Base-by-base conservation (phyloP, 1,284 basidiomycete genomes). In the Apiotrichum sp. region DNA sequence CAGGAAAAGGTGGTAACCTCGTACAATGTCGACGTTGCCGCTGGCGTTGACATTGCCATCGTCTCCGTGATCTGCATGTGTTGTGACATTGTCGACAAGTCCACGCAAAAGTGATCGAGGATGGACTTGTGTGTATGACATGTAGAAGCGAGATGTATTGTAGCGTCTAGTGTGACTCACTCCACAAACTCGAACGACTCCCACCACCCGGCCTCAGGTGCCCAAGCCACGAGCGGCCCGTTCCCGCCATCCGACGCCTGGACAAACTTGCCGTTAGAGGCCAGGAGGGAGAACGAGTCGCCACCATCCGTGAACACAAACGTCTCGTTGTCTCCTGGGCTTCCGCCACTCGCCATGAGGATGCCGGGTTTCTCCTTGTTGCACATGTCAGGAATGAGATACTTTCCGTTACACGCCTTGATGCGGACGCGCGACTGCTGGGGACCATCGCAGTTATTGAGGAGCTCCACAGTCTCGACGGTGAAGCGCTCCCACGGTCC, bases 161-260 rank as follows among this genome's bases (percentile, higher is more conserved):
- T 35, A 36, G 13, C 35, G 14, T 13, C 31, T 29, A 11, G 3
- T 34, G 11, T 29, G 31, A 10, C 4, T 34, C 14, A 35, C 33
- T 58, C 59, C 6, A 55, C 53, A 14, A 57, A 29, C 47, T 50
- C 56, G n/a, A 57, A 61, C 40, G 42, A 47, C 59, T 61, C 59
- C 59, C 59, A 61, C 59, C 56, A 61, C 1, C 59, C 56, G 9
- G 44, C 43, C 16, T 46, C 41, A 4, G 52, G 53, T 6, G 47
- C 51, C 47, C 40, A 42, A 7, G 51, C 53, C 2, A 51, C 48
- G 29, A 56, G 43, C 14, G 36, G 41, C 5, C 50, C 53, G 6
- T 31, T 42, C 0, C 56, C 56, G 14, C 34, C 52, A 7, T 51
- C 46, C 1, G 32, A 42, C 2, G 56, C 56, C 48, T 57, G 56